Evolutionary conservation across 1,284 basidiomycete genomes (phyloP).

Genomic region (Tilletiopsis washingtonensis): DNA sequence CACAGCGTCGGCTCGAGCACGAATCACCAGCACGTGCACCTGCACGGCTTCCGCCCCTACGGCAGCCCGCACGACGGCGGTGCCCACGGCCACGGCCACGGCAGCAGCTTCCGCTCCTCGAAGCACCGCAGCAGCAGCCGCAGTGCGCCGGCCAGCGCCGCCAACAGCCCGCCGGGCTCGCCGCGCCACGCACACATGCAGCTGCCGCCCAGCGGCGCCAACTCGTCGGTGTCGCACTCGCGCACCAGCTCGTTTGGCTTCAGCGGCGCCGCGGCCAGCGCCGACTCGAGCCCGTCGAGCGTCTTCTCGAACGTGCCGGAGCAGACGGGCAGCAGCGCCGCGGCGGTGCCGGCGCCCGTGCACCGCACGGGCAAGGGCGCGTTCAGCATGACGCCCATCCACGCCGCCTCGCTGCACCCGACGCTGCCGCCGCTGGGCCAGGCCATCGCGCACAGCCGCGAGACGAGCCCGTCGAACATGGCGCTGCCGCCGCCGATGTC

Average conservation of each 20-base stretch:
- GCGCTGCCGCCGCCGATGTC: slow-evolving; percentile 5
- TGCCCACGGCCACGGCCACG: not conserved
- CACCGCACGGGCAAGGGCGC: not conserved
- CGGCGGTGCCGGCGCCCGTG: not conserved
- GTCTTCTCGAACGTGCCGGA: slow-evolving; percentile 11
- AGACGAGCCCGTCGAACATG: slow-evolving; percentile 2
- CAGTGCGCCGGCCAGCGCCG: slow-evolving; percentile 28
- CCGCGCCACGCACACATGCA: slow-evolving; percentile 13
- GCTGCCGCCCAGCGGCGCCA: slow-evolving; percentile 4
- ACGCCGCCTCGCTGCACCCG: not conserved
- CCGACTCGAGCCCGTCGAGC: slow-evolving; percentile 24
- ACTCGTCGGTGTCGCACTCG: slow-evolving; percentile 17
- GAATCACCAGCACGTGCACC: slow-evolving; percentile 19
- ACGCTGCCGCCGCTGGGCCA: slow-evolving; percentile 2
- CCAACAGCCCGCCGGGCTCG: slow-evolving; percentile 26
- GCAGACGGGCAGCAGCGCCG: not conserved
- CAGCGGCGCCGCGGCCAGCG: not conserved
- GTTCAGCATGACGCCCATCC: slow-evolving; percentile 19
- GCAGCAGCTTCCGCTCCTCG: slow-evolving; percentile 7
- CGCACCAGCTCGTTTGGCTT: slow-evolving; percentile 24
- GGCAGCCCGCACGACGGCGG: slow-evolving; percentile 1
- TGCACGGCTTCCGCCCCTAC: slow-evolving; percentile 29
- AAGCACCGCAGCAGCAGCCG: slow-evolving; percentile 26
- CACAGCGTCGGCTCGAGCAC: slow-evolving; percentile 1
- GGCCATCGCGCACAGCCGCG: slow-evolving; percentile 2